phyloP scores from a whole-genome alignment of 768 basidiomycete species.

The Trametes maxima region DNA sequence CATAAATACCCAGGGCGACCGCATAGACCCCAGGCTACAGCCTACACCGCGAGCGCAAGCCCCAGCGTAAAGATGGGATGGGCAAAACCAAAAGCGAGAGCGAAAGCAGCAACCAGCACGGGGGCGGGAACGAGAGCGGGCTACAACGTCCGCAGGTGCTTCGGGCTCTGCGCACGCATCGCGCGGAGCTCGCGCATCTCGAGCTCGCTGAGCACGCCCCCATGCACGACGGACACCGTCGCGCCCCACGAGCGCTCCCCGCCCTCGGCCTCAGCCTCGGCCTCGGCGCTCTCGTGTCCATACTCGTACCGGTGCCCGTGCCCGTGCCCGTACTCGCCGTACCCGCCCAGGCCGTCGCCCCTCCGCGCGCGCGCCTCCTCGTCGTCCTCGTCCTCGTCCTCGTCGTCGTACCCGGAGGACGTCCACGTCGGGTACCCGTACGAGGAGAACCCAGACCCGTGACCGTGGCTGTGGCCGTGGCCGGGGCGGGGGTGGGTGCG shows the following conservation, averaged over 20 bases:
- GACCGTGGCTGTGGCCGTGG: background rate
- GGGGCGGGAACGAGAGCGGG: background rate
- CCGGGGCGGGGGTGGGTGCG: background rate
- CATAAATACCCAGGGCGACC: constrained; percentile 4
- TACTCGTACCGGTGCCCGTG: background rate
- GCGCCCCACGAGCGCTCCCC: background rate
- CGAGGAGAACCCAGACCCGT: background rate
- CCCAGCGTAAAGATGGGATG: background rate
- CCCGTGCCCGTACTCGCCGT: background rate
- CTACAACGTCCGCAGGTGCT: constrained; percentile 11
- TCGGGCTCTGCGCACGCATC: constrained; percentile 31
- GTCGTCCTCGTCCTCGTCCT: background rate
- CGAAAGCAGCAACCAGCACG: too few species aligned
- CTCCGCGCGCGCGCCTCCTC: background rate
- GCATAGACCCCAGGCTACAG: background rate
- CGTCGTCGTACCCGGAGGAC: background rate
- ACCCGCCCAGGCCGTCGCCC: background rate
- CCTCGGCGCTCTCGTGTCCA: background rate
- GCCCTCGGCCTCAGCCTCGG: background rate
- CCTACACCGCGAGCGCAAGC: background rate
- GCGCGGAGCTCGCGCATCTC: constrained; percentile 40
- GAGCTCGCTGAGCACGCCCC: constrained; percentile 31
- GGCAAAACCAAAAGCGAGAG: too few species aligned
- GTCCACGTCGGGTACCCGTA: background rate
- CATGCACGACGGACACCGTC: constrained; percentile 15